Conservation (phyloP, 208 protist species). For the Acanthamoeba royreba region DNA sequence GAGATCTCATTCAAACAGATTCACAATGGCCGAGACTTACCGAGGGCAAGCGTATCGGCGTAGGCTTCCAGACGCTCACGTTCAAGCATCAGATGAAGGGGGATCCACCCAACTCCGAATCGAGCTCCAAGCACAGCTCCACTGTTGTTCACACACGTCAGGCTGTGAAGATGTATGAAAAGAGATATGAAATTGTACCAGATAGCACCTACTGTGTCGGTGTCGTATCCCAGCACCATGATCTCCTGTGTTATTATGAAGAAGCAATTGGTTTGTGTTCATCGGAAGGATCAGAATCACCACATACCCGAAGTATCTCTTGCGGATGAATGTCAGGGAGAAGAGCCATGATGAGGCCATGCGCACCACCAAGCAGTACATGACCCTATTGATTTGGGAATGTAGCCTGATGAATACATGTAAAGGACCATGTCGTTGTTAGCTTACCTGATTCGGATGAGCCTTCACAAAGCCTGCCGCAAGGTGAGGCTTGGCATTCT, state of each 20-base stretch:
- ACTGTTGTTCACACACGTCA: too few relatives aligned
- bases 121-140: neutral
- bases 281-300: neutral
- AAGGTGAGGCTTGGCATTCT: neutral
- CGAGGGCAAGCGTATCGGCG: neutral
- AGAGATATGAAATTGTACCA: neutral
- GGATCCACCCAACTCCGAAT: neutral
- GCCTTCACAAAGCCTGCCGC: neutral
- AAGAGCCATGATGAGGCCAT: neutral
- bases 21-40: neutral
- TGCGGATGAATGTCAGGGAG: neutral
- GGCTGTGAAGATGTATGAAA: too few relatives aligned
- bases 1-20: too few relatives aligned
- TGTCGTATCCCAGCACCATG: neutral
- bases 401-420: too few relatives aligned
- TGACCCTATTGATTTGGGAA: neutral
- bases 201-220: neutral
- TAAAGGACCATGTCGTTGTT: too few relatives aligned
- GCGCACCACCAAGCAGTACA: neutral
- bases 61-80: neutral
- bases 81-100: neutral
- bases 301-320: neutral
- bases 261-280: neutral
- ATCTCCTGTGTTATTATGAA: too few relatives aligned
- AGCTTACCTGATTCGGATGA: neutral